Percentiles rank a stretch among this genome's conserved stretches.
These are phyloP conservation scores for Podaxis sp. DNA, from an alignment of 768 basidiomycete species.

Conservation along the genomic window DNA sequence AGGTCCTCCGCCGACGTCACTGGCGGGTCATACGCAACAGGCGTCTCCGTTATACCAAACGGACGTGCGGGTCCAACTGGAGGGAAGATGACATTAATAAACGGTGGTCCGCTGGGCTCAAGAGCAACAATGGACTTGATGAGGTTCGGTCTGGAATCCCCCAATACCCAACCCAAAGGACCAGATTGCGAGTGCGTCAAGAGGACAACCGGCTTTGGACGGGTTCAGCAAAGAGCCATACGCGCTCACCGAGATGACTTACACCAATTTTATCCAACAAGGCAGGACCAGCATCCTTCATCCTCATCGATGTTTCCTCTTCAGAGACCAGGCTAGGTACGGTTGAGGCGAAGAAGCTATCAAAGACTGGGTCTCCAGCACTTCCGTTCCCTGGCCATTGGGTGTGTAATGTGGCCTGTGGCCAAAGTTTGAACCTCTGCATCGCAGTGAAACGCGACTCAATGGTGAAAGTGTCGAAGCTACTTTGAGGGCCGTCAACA, in stretches of 20 bases:
- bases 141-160: conserved; percentile 37
- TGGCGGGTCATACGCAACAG: conserved; percentile 39
- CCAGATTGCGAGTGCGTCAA: conserved; percentile 51
- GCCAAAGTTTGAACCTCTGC: conserved; percentile 37
- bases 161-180: conserved; percentile 44
- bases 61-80: conserved; percentile 32
- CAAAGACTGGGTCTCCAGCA: conserved; percentile 39
- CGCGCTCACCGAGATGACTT: conserved; percentile 14
- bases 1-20: conserved; percentile 35
- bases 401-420: conserved; percentile 40
- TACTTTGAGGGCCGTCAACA: conserved; percentile 31
- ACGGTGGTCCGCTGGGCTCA: conserved; percentile 49
- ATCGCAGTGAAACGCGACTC: conserved; percentile 45
- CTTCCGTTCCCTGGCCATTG: conserved; percentile 52
- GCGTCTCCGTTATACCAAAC: conserved; percentile 45
- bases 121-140: conserved; percentile 45
- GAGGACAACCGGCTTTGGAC: conserved; percentile 37
- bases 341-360: conserved; percentile 40
- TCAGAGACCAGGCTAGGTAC: conserved; percentile 34
- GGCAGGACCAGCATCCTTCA: conserved; percentile 31
- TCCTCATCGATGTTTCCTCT: conserved; percentile 33
- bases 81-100: conserved; percentile 35
- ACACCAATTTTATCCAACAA: conserved; percentile 47
- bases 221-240: neutral
- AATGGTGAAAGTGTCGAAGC: conserved; percentile 25